Percentiles rank a stretch among this genome's conserved stretches.
Evolutionary conservation across 257 asterid species (phyloP).

Genomic region (Ajuga chamaepitys): DNA sequence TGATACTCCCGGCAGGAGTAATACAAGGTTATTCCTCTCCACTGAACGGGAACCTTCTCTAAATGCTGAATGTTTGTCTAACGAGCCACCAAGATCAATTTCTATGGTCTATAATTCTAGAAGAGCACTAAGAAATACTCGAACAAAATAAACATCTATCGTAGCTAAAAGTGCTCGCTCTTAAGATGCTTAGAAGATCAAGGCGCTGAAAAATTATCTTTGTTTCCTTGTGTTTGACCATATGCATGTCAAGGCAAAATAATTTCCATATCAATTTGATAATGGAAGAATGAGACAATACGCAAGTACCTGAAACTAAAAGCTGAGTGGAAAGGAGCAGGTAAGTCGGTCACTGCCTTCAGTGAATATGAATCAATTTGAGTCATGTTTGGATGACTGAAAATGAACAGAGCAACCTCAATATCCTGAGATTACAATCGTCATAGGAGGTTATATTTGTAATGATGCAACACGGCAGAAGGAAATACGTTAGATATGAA

Average conservation of each 20-base stretch:
- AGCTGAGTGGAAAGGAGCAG: conserved; percentile 57
- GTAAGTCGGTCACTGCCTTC: conserved; percentile 76
- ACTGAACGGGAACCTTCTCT: neutral
- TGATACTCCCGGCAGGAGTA: neutral
- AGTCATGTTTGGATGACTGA: conserved; percentile 19
- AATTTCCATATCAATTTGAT: neutral
- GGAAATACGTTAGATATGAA: neutral
- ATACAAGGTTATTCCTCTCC: neutral
- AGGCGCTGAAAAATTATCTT: neutral
- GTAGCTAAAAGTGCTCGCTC: neutral
- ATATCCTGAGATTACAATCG: neutral
- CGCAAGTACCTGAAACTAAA: conserved; percentile 71
- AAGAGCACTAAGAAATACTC: neutral
- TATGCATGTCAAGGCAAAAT: neutral
- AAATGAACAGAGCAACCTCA: conserved; percentile 8
- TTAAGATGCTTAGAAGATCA: neutral
- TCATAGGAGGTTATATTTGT: neutral
- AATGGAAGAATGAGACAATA: neutral
- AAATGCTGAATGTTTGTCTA: neutral
- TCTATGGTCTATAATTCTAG: neutral
- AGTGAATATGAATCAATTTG: conserved; percentile 50
- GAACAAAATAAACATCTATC: conserved; percentile 1
- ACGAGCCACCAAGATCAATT: neutral
- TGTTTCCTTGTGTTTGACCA: neutral
- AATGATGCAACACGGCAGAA: neutral